Base-by-base conservation (phyloP, 371 early-diverging fungal species). In the Actinomucor elegans region DNA sequence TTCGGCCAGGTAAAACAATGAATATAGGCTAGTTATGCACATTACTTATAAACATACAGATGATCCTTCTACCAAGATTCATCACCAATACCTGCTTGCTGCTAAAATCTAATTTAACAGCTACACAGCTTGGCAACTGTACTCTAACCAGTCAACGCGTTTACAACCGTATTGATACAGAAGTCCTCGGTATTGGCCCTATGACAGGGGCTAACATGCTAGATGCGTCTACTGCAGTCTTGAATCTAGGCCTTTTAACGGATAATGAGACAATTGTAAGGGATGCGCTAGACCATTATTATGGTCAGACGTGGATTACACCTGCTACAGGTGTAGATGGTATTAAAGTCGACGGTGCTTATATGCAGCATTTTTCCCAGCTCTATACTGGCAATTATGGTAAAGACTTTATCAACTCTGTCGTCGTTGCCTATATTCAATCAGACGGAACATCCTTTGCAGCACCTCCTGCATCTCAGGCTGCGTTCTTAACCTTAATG, bases 141-240 rank as follows among this genome's bases (percentile, higher is more conserved):
- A 57, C 58, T 7, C 49, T 43, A 1, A 38, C 48, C 15, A 42
- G 26, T 11, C 41, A 51, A 18, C 48, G 66, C 11, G 52, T 61
- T 1, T 58, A 51, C 29, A 29, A 49, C 10, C 32, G 54, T 11
- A 49, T 66, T 14, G 55, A 66, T 34, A 52, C 46, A 10, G 40
- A 37, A 27, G 27, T 66, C 1, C 24, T 53, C 17, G 57, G 58
- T 10, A 53, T 66, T n/a, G 66, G 66, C 4, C 42, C 31, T 1
- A 57, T 66, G 52, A 66, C 66, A 17, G 66, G 66, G 1, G 54
- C 66, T 1, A 66, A 66, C 15, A 66, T 56, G 47, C 32, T 66
- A 18, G 66, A 61, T 42, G 43, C 57, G 10, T 53, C 66, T 4
- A 61, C 57, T 37, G 21, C 54, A 23, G 48, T 62, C 1, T 24